Base-by-base conservation (phyloP, 1,139 yeast genomes). In the Geotrichum bryndzae region DNA sequence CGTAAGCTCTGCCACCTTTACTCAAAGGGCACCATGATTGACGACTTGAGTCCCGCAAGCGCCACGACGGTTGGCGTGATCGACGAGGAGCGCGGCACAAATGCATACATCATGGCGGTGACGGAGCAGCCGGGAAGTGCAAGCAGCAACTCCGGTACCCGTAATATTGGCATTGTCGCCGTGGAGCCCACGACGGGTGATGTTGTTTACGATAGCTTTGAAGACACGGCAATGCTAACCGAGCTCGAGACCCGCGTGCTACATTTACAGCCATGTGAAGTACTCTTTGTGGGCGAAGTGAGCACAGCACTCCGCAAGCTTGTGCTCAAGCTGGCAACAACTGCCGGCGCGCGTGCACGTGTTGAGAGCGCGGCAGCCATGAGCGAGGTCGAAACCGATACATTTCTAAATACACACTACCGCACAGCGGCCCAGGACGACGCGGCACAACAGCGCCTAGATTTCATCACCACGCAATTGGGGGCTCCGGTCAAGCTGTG, bases 1-100 rank as follows among this genome's bases (percentile, higher is more conserved):
- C 77, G 99, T 57, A 77, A 84, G 66, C 74, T 92, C 5, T 83
- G 94, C 0, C 84, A 85, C 7, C 85, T 90, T 0, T 90, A 87
- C 70, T 90, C 98, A 0, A 83, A 83, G 61, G 97, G 96, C 0
- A 92, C 98, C 0, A 90, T 87, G 73, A 82, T 89, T 69, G 90
- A 85, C 61, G 88, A 84, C 63, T 69, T 27, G 68, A 18, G 48
- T n/a, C 22, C 48, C 10, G 48, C 48, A 5, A 41, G 48, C 22
- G 13, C 48, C 7, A 41, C 48, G 3, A 5, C 48, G 3, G 48
- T 41, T 2, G 48, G 48, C 10, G 18, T n/a, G 3, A 63, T 3
- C 61, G 57, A 23, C 48, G 63, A 61, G 63, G 60, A 45, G 35
- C 68, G 70, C 45, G 68, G 67, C 29, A 66, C 66, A 8, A 62